A percentile compares a stretch with the other conserved stretches of the same genome.
phyloP scores from a whole-genome alignment of 306 rosid species.

The Dalbergia cochinchinensis region DNA sequence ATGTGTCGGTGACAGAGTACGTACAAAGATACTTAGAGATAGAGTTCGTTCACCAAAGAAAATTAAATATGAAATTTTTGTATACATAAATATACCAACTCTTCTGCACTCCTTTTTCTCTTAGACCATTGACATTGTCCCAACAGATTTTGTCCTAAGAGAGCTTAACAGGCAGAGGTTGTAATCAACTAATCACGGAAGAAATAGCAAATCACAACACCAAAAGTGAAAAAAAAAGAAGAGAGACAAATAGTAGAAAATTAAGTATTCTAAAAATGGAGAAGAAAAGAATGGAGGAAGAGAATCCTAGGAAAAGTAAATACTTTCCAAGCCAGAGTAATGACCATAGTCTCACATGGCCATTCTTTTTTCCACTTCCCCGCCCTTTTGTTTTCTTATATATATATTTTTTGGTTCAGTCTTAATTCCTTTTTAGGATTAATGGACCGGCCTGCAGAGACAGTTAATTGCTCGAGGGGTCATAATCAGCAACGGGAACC shows the following conservation, averaged over 20 bases:
- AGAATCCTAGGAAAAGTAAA: constrained; percentile 47
- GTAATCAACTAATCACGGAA: constrained; percentile 59
- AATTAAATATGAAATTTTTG: constrained; percentile 20
- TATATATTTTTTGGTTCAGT: neutral
- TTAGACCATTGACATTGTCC: constrained; percentile 55
- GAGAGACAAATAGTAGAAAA: constrained; percentile 10
- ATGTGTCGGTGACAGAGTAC: constrained; percentile 44
- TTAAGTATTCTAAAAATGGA: neutral
- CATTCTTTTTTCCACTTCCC: constrained; percentile 34
- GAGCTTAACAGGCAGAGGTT: constrained; percentile 78
- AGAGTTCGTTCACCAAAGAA: constrained; percentile 9
- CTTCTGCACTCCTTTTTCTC: constrained; percentile 76
- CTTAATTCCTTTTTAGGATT: constrained; percentile 10
- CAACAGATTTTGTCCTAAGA: constrained; percentile 56
- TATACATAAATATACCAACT: constrained; percentile 65
- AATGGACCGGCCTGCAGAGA: constrained; percentile 48
- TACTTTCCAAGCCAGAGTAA: constrained; percentile 34
- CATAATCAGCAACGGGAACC: constrained; percentile 85
- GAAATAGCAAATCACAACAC: constrained; percentile 1
- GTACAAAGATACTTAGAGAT: neutral
- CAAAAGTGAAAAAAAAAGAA: neutral
- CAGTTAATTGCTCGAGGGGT: constrained; percentile 44
- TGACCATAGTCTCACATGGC: constrained; percentile 38
- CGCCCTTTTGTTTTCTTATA: constrained; percentile 27
- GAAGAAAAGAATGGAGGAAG: constrained; percentile 46